A percentile compares a stretch with the other conserved stretches of the same genome.
These are phyloP conservation scores for Dactylonectria estremocensis DNA, from an alignment of 2,329 filamentous ascomycete species.

Conservation along the genomic window DNA sequence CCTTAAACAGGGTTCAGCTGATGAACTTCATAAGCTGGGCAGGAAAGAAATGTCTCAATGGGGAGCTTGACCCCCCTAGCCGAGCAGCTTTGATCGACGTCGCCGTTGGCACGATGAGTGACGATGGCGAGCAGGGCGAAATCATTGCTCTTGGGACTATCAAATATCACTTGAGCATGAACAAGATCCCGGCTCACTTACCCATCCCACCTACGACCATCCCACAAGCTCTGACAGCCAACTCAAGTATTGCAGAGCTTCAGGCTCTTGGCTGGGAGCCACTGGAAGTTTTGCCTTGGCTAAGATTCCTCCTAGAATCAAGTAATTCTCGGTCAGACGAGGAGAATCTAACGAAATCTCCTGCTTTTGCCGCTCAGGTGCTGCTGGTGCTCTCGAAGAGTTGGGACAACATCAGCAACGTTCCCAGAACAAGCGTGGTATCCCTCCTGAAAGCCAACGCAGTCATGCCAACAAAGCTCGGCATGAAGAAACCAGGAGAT, in stretches of 20 bases:
- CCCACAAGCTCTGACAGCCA: conserved; percentile 85
- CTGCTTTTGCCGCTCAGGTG: conserved; percentile 83
- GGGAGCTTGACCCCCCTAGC: conserved; percentile 79
- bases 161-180: conserved; percentile 80
- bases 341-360: conserved; percentile 79
- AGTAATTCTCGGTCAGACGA: conserved; percentile 71
- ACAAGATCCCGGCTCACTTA: conserved; percentile 84
- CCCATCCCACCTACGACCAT: conserved; percentile 87
- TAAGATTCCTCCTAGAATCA: conserved; percentile 83
- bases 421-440: conserved; percentile 76
- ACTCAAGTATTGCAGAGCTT: conserved; percentile 77
- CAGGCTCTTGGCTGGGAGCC: conserved; percentile 89
- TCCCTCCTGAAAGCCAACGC: conserved; percentile 77
- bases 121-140: conserved; percentile 73
- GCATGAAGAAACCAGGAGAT: conserved; percentile 88
- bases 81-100: conserved; percentile 82
- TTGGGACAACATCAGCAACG: conserved; percentile 84
- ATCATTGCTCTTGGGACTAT: conserved; percentile 86
- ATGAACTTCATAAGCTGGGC: conserved; percentile 89
- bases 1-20: conserved; percentile 84
- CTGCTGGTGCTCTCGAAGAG: conserved; percentile 87
- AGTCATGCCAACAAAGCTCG: conserved; percentile 90
- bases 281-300: conserved; percentile 88
- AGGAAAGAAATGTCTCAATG: conserved; percentile 77
- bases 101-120: conserved; percentile 79